Evolutionary conservation across 1,139 yeast genomes (phyloP).

Genomic region (Yamadazyma epiphylla): DNA sequence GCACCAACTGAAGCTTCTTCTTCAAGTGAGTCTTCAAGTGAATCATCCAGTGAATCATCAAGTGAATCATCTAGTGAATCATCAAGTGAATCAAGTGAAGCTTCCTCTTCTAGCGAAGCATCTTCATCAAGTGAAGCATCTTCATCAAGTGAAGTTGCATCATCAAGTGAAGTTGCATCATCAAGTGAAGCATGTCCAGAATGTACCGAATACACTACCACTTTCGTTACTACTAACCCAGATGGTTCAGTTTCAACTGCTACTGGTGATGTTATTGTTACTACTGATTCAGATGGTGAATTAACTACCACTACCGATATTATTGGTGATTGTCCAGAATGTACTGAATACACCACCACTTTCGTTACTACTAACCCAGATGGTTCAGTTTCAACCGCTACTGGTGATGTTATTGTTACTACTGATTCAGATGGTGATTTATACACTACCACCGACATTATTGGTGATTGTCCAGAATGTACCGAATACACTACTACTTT

Average conservation of each 20-base stretch:
- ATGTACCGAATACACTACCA: conserved; percentile 5
- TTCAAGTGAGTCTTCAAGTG: not conserved
- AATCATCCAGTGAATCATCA: not conserved
- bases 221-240: conserved; percentile 5
- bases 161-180: conserved; percentile 3
- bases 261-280: conserved; percentile 10
- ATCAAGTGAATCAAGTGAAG: not conserved
- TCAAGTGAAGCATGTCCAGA: conserved; percentile 8
- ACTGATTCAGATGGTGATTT: conserved; percentile 11
- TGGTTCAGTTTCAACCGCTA: conserved; percentile 11
- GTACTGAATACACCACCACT: conserved; percentile 15
- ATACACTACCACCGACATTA: conserved; percentile 3
- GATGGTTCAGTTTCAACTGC: conserved; percentile 5
- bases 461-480: conserved; percentile 5
- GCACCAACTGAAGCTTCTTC: conserved; percentile 5
- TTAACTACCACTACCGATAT: conserved; percentile 10
- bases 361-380: conserved; percentile 12
- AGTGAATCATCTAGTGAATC: conserved; percentile 1
- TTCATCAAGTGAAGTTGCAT: conserved; percentile 3
- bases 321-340: conserved; percentile 9
- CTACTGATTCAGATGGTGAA: conserved; percentile 11
- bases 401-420: conserved; percentile 11
- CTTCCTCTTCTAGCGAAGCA: conserved; percentile 5
- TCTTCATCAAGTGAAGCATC: conserved; percentile 6
- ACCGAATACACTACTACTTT: conserved; percentile 5